Conservation (phyloP, 768 basidiomycete species). For the Naematelia aurantialba region DNA sequence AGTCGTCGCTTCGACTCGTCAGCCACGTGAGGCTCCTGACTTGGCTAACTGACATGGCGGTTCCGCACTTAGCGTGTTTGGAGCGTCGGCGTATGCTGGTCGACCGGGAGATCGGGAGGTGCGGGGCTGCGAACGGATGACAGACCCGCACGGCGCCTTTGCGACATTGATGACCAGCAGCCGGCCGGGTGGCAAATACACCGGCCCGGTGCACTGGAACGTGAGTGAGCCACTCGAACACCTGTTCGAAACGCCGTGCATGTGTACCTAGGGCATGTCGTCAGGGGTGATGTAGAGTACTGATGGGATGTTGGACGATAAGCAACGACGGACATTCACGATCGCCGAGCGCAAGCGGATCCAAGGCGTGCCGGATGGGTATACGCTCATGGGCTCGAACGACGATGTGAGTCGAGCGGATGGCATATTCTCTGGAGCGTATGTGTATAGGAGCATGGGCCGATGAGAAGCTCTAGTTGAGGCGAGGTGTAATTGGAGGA, state of each 20-base stretch:
- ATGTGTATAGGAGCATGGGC: too few relatives aligned
- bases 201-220: slow-evolving; percentile 22
- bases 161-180: slow-evolving; percentile 24
- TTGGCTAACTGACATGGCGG: neutral
- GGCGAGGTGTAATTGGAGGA: too few relatives aligned
- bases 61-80: neutral
- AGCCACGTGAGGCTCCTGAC: neutral
- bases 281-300: neutral
- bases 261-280: neutral
- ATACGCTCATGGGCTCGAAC: slow-evolving; percentile 2
- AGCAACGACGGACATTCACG: slow-evolving; percentile 26
- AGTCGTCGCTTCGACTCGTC: too few relatives aligned
- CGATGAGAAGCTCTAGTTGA: too few relatives aligned
- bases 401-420: slow-evolving; percentile 5
- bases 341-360: slow-evolving; percentile 31
- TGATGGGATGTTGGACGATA: too few relatives aligned
- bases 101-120: neutral
- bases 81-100: neutral
- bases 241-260: neutral
- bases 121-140: slow-evolving; percentile 13
- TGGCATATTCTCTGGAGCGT: too few relatives aligned
- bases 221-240: slow-evolving; percentile 16
- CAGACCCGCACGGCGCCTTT: slow-evolving; percentile 13
- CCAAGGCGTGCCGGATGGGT: slow-evolving; percentile 30
- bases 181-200: slow-evolving; percentile 21